Evolutionary conservation across 2,329 filamentous ascomycete species (phyloP), one percentile per base, ranked within the genome.

Genomic region (Ilyonectria robusta): DNA sequence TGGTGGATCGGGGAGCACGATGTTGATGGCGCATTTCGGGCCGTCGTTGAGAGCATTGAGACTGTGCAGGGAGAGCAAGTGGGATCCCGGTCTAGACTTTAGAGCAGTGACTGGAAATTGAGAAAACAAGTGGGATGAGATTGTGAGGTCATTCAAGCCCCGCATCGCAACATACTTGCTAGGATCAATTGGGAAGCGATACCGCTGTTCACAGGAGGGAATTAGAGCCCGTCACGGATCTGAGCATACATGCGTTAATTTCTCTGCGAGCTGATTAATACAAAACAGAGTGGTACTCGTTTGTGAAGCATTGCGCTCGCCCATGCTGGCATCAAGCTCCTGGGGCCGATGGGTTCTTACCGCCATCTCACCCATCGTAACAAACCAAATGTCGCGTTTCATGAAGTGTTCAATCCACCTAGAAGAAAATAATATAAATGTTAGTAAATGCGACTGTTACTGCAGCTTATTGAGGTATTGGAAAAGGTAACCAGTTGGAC

Each of bases 1-100:
- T 77, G 71, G 17, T 86, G 84, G 84, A 77, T 86, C 33, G 81
- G 82, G 21, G 83, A 85, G 67, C 83, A 86, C 71, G 82, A 85
- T 71, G 83, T 85, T 9, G 77, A 81, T 58, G 69, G 70, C 10
- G 77, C 80, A 11, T 85, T 84, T 37, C 26, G 37, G 31, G 33
- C 31, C 21, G 63, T 59, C 6, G 31, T 35, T 21, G 31, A 33
- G 10, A 37, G 21, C 6, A 8, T n/a, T n/a, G 40, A 42, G 3
- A n/a, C 17, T 42, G 40, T 5, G 9, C 15, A 42, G 15, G n/a
- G 2, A n/a, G 17, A 42, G 40, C 40, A 42, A 42, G 40, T 8
- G n/a, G 40, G n/a, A 42, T 42, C 40, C 15, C 15, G 40, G 40
- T 17, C 40, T n/a, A 42, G 40, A 42, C 40, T 42, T 42, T 42